phyloP scores from a whole-genome alignment of 495 filamentous ascomycete species.

The Penicillium macrosclerotiorum region DNA sequence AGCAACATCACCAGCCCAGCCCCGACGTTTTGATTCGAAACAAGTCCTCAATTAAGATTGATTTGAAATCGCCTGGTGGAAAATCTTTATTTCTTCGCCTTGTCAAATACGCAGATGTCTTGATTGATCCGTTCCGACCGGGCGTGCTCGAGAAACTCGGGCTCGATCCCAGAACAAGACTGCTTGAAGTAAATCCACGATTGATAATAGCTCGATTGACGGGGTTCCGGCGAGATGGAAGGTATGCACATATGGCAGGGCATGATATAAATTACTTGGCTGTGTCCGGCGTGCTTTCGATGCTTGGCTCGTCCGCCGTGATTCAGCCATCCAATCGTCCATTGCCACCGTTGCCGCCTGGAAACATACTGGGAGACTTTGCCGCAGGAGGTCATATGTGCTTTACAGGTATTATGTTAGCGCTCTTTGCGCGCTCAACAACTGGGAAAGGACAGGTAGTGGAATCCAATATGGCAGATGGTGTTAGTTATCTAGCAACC shows the following conservation, averaged over 20 bases:
- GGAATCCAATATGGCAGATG: slow-evolving; percentile 87
- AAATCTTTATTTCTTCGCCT: slow-evolving; percentile 58
- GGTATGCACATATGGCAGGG: slow-evolving; percentile 74
- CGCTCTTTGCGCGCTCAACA: slow-evolving; percentile 17
- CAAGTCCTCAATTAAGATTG: slow-evolving; percentile 66
- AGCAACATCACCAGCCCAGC: slow-evolving; percentile 33
- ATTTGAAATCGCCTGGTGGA: slow-evolving; percentile 62
- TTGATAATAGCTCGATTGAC: slow-evolving; percentile 72
- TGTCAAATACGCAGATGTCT: slow-evolving; percentile 55
- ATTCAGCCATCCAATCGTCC: slow-evolving; percentile 46
- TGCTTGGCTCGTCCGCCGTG: slow-evolving; percentile 57
- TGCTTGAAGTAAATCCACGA: slow-evolving; percentile 58
- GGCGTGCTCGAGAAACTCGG: slow-evolving; percentile 73
- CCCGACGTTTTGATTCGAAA: slow-evolving; percentile 64
- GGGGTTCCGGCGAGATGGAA: slow-evolving; percentile 68
- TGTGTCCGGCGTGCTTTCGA: slow-evolving; percentile 63
- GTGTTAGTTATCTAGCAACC: slow-evolving; percentile 61
- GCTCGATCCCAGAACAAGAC: slow-evolving; percentile 53
- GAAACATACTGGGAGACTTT: slow-evolving; percentile 76
- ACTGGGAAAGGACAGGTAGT: slow-evolving; percentile 72
- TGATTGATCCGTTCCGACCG: slow-evolving; percentile 83
- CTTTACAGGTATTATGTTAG: slow-evolving; percentile 44
- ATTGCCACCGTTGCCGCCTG: slow-evolving; percentile 52
- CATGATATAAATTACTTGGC: slow-evolving; percentile 89
- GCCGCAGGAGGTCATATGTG: slow-evolving; percentile 70